Evolutionary conservation across 768 basidiomycete genomes (phyloP), one percentile per base, ranked within the genome.

Genomic region (Pulveroboletus sp.): DNA sequence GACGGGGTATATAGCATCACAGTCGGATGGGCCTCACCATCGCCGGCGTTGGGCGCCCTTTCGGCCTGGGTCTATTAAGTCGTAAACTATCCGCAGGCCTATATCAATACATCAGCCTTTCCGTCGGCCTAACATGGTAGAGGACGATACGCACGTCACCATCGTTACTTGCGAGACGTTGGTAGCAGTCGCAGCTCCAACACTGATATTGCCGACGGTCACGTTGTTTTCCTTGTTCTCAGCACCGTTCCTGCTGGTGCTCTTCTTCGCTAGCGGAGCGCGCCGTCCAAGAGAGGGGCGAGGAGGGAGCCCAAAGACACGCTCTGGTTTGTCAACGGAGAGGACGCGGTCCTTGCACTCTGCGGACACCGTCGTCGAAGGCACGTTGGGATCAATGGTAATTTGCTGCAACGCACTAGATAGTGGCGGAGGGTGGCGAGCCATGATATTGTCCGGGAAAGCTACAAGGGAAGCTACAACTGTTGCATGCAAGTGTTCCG

Each of bases 251-350:
- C 82, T 66, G 25, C 75, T 77, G 0, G 68, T 72, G 55, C 75
- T 80, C 31, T 81, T 78, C 69, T 87, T 88, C 35, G 81, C 86
- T 1, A 80, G 70, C 0, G 78, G 77, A 0, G 70, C 72, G n/a
- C 84, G 73, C 12, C 83, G 72, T 1, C 69, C 74, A 39, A 82
- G 78, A 21, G 78, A 72, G 14, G 82, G 75, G 10, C 82, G 78
- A 6, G 69, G 41, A 4, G 59, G 56, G 13, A 56, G 64, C 41
- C 48, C 58, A 46, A 60, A 61, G 16, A 50, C 50, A 50, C 52
- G 63, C 23, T 49, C 63, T 32, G 53, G 64, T 44, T 70, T 71
- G 55, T 60, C 59, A 20, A 67, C 64, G 14, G 55, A 61, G 48
- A 45, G 2, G 11, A 42, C 16, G 6, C 64, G 49, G 4, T 63